Conservation (phyloP, 2,329 filamentous ascomycete species). For the Calonectria ilicicola region DNA sequence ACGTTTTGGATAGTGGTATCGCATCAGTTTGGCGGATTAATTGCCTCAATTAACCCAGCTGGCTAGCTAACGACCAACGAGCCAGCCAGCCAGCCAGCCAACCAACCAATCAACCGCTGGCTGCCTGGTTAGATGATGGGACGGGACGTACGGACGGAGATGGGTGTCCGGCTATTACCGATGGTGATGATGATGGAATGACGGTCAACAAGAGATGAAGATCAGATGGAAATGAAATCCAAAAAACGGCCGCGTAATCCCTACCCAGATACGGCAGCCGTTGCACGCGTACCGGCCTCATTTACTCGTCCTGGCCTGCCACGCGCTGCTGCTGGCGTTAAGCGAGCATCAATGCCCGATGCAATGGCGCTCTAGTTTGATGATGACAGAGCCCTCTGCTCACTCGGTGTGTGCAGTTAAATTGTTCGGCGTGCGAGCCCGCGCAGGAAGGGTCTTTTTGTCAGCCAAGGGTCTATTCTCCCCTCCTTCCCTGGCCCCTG, state of each 20-base stretch:
- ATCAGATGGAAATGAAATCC: constrained; percentile 10
- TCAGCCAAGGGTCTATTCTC: neutral
- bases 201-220: neutral
- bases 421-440: neutral
- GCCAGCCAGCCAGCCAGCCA: no score
- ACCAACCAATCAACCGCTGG: neutral
- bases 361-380: neutral
- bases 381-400: no score
- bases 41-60: neutral
- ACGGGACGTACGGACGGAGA: neutral
- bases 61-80: no score
- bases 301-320: neutral
- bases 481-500: neutral
- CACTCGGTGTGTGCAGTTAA: neutral
- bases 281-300: neutral
- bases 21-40: constrained; percentile 6
- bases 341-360: neutral
- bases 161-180: neutral
- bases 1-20: neutral
- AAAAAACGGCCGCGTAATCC: constrained; percentile 8
- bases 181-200: neutral
- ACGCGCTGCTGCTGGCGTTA: neutral
- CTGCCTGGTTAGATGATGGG: no score
- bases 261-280: neutral
- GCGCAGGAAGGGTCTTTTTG: neutral